Conservation (phyloP, 306 rosid genomes). For the Vicia sativa region DNA sequence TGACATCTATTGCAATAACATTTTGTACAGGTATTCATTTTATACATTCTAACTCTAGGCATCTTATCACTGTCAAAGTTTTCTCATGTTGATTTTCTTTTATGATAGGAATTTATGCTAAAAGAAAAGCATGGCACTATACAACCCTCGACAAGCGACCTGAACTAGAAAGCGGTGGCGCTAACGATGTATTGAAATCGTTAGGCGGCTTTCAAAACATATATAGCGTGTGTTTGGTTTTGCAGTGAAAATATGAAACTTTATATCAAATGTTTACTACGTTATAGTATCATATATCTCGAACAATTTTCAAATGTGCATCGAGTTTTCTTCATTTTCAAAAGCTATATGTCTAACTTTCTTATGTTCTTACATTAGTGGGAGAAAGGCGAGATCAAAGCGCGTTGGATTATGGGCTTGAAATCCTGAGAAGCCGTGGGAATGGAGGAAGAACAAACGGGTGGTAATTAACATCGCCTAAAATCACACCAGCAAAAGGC, state of each 20-base stretch:
- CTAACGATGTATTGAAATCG: neutral
- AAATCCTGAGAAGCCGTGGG: constrained; percentile 98
- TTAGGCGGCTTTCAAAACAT: neutral
- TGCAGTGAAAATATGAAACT: neutral
- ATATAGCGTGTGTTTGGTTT: neutral
- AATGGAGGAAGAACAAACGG: constrained; percentile 72
- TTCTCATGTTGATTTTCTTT: constrained; percentile 32
- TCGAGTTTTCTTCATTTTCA: constrained; percentile 9
- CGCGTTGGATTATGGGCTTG: constrained; percentile 86
- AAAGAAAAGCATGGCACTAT: constrained; percentile 93
- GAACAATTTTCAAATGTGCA: neutral
- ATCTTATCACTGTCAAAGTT: neutral
- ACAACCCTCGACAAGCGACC: constrained; percentile 70
- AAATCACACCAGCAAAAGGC: neutral
- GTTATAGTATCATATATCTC: neutral
- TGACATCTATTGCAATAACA: constrained; percentile 71
- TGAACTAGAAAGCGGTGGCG: constrained; percentile 68
- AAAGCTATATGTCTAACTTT: constrained; percentile 10
- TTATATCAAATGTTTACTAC: too few species aligned
- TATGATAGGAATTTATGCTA: constrained; percentile 79
- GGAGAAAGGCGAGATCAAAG: constrained; percentile 71
- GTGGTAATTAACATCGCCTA: constrained; percentile 40
- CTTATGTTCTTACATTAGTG: constrained; percentile 51
- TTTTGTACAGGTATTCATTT: constrained; percentile 69
- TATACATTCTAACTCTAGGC: neutral